Evolutionary conservation across 1,139 yeast genomes (phyloP).

Genomic region (Taiozyma sp.): DNA sequence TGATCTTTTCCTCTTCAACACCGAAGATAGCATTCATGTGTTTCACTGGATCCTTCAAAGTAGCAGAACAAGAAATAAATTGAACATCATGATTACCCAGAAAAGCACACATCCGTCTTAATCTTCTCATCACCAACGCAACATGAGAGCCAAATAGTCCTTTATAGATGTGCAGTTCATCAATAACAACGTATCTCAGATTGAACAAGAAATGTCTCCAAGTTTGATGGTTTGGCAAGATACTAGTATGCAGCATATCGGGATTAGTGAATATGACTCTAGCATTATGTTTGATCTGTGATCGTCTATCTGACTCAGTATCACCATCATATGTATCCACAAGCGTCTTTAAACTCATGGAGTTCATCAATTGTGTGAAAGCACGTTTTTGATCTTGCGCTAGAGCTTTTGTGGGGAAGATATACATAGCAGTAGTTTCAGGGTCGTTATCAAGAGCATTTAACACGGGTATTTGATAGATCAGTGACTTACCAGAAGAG

Average conservation of each 20-base stretch:
- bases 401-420: constrained; percentile 94
- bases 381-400: constrained; percentile 95
- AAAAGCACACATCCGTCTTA: constrained; percentile 54
- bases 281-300: constrained; percentile 52
- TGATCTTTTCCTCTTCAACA: constrained; percentile 38
- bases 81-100: constrained; percentile 49
- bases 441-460: constrained; percentile 42
- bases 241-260: constrained; percentile 83
- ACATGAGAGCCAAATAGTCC: constrained; percentile 94
- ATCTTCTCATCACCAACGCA: constrained; percentile 74
- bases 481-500: constrained; percentile 90
- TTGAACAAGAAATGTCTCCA: constrained; percentile 70
- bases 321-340: constrained; percentile 94
- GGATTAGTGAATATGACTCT: constrained; percentile 91
- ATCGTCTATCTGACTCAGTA: constrained; percentile 56
- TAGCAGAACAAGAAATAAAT: constrained; percentile 91
- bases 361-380: constrained; percentile 51
- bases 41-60: constrained; percentile 64
- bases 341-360: constrained; percentile 35
- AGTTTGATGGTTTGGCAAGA: constrained; percentile 66
- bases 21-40: constrained; percentile 79
- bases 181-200: constrained; percentile 75
- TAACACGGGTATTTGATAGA: constrained; percentile 84
- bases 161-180: constrained; percentile 84
- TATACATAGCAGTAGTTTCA: constrained; percentile 72